Conservation (phyloP, 2,329 filamentous ascomycete species). For the Epichloe sp. region DNA sequence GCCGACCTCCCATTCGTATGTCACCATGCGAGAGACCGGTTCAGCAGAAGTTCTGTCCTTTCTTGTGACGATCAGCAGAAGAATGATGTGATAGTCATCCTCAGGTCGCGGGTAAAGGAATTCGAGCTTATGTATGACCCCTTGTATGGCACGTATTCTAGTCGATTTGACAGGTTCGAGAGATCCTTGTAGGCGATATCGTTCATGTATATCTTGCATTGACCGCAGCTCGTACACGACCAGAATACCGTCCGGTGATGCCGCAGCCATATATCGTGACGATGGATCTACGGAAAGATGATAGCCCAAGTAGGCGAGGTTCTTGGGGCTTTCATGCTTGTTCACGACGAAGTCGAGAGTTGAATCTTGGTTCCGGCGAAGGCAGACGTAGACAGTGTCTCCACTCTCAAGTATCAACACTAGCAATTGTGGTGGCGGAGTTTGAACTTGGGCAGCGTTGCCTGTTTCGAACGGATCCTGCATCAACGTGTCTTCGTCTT, state of each 20-base stretch:
- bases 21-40: slow-evolving; percentile 34
- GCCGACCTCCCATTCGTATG: slow-evolving; percentile 48
- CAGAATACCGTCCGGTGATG: slow-evolving; percentile 56
- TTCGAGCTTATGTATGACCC: slow-evolving; percentile 72
- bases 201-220: slow-evolving; percentile 35
- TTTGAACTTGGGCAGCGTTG: slow-evolving; percentile 2
- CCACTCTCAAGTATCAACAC: slow-evolving; percentile 63
- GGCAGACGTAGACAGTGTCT: slow-evolving; percentile 65
- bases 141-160: slow-evolving; percentile 40
- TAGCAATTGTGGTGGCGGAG: slow-evolving; percentile 65
- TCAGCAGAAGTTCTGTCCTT: slow-evolving; percentile 19
- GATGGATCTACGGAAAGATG: slow-evolving; percentile 67
- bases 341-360: slow-evolving; percentile 47
- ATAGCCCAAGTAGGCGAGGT: slow-evolving; percentile 45
- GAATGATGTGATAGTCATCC: slow-evolving; percentile 59
- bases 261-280: slow-evolving; percentile 55
- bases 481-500: slow-evolving; percentile 27
- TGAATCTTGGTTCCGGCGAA: slow-evolving; percentile 32
- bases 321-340: slow-evolving; percentile 44
- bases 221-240: slow-evolving; percentile 57
- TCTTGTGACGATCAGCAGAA: slow-evolving; percentile 50
- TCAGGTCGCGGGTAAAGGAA: slow-evolving; percentile 63
- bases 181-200: slow-evolving; percentile 29
- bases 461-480: slow-evolving; percentile 13
- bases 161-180: slow-evolving; percentile 44